Percentiles rank a stretch among this genome's conserved stretches.
phyloP scores from a whole-genome alignment of 2,329 filamentous ascomycete genomes.

The Nothophoma quercina region DNA sequence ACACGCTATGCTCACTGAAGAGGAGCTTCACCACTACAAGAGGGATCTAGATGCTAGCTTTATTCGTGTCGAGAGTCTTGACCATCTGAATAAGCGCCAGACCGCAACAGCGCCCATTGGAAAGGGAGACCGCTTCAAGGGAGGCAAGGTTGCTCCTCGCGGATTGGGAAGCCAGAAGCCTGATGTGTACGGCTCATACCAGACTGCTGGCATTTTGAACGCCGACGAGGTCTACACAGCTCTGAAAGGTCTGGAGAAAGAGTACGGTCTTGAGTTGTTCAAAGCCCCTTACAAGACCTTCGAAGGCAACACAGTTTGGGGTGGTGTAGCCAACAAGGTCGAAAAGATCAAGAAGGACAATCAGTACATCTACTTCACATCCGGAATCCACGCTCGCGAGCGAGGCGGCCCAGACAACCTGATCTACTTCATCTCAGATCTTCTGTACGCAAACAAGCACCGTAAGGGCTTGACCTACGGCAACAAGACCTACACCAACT shows the following conservation, averaged over 20 bases:
- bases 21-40: slow-evolving; percentile 32
- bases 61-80: slow-evolving; percentile 33
- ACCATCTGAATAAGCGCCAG: slow-evolving; percentile 39
- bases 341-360: slow-evolving; percentile 51
- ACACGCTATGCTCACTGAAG: slow-evolving; percentile 39
- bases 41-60: slow-evolving; percentile 33
- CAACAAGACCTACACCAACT: slow-evolving; percentile 59
- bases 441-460: slow-evolving; percentile 61
- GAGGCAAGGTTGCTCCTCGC: slow-evolving; percentile 52
- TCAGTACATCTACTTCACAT: slow-evolving; percentile 62
- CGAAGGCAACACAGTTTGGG: slow-evolving; percentile 47
- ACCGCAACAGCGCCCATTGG: slow-evolving; percentile 42
- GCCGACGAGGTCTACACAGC: slow-evolving; percentile 56
- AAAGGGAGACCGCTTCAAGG: slow-evolving; percentile 52
- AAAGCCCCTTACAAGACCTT: slow-evolving; percentile 55
- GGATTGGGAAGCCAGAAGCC: slow-evolving; percentile 52
- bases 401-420: slow-evolving; percentile 65
- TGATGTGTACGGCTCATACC: slow-evolving; percentile 33
- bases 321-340: slow-evolving; percentile 56
- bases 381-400: slow-evolving; percentile 65
- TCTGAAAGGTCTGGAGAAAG: slow-evolving; percentile 52
- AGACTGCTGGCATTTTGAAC: slow-evolving; percentile 55
- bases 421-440: slow-evolving; percentile 65
- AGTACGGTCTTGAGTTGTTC: slow-evolving; percentile 55
- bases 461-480: slow-evolving; percentile 62